A percentile compares a stretch with the other conserved stretches of the same genome.
Evolutionary conservation across 345 rosid species (phyloP).

Genomic region (Microthlaspi erraticum): DNA sequence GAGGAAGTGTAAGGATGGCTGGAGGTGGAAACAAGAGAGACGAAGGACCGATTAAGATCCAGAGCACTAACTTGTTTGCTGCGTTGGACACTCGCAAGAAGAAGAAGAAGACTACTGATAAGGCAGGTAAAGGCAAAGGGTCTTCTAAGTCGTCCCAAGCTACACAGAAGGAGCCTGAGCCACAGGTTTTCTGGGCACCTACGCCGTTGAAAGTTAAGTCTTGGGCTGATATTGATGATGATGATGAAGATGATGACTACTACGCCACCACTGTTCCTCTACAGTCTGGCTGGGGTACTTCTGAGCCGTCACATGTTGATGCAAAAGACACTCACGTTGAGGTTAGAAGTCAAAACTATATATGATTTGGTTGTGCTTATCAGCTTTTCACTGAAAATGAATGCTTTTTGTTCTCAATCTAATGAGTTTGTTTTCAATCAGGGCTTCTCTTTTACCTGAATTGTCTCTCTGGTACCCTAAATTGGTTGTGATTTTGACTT

Average conservation of each 20-base stretch:
- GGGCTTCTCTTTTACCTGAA: background rate
- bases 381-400: no score
- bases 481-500: background rate
- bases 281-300: constrained; percentile 48
- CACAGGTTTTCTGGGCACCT: constrained; percentile 61
- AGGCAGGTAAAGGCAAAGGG: constrained; percentile 48
- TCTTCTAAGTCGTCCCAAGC: constrained; percentile 46
- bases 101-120: constrained; percentile 62
- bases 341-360: constrained; percentile 30
- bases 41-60: constrained; percentile 58
- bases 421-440: background rate
- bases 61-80: constrained; percentile 63
- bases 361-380: background rate
- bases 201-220: constrained; percentile 54
- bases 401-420: background rate
- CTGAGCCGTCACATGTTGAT: constrained; percentile 37
- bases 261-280: constrained; percentile 61
- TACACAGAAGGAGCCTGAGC: constrained; percentile 48
- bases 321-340: constrained; percentile 47
- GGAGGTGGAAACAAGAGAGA: constrained; percentile 60
- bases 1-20: constrained; percentile 47
- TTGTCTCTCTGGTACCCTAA: background rate
- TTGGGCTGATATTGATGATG: constrained; percentile 70
- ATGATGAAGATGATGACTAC: constrained; percentile 61
- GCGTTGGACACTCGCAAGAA: constrained; percentile 62